Base-by-base conservation (phyloP, 768 basidiomycete species). In the Stropharia rugosoannulata region DNA sequence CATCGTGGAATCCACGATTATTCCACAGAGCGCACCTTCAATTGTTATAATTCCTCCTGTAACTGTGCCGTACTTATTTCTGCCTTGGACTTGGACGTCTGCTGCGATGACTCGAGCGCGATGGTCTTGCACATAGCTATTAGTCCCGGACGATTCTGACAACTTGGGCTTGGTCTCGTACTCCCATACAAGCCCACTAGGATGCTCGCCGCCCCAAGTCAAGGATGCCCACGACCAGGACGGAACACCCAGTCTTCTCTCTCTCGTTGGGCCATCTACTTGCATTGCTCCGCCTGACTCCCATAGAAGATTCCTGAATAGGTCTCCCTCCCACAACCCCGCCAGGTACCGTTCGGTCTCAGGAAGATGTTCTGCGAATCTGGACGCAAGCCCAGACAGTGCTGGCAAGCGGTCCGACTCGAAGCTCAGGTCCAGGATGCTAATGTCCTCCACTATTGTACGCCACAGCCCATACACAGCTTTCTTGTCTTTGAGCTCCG, bases 161-260 rank as follows among this genome's bases (percentile, higher is more conserved):
- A 60, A 49, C 38, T 60, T 60, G 15, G 59, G 59, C 41, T 60
- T 60, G 19, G 59, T 60, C 32, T 60, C 59, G 22, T 60, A 57
- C 35, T 60, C 59, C 59, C 59, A 60, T 5, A 51, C 49, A 3
- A 60, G 19, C n/a, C 47, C 59, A 19, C 49, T 54, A 7, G 32
- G 47, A 27, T 53, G 54, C 4, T 47, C 52, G 11, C 59, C 55
- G 10, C 59, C 59, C 59, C 59, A 60, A 5, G 22, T 5, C 15
- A 60, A 39, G 13, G 55, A 60, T 6, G 55, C 59, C 59, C 59
- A 60, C 5, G 59, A 60, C 59, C 59, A 60, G 2, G 59, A 57
- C 13, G 59, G 59, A 10, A 41, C 59, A 8, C 39, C 49, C 37
- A 4, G 18, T 4, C 43, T 46, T 4, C 55, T 36, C 27, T 51